These are phyloP conservation scores for Chrysopogon serrulatus DNA, from an alignment of 176 grass and related monocot species.

Conservation along the genomic window DNA sequence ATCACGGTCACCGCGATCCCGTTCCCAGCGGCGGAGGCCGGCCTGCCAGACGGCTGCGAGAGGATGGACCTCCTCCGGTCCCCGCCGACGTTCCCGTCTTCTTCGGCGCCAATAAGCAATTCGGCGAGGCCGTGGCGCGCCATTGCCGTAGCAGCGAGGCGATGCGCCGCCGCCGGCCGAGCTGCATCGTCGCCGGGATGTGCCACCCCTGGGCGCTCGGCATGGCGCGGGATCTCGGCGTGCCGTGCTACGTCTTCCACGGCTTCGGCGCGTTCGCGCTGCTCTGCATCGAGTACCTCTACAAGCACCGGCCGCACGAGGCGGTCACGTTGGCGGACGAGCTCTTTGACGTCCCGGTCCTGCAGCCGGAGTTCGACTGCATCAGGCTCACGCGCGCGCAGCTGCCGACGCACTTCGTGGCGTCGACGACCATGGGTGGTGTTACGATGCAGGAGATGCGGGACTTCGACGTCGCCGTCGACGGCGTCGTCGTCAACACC, in stretches of 20 bases:
- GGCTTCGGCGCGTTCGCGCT: constrained; percentile 53
- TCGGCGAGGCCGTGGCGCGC: constrained; percentile 30
- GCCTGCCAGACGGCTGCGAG: constrained; percentile 50
- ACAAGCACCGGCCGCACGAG: constrained; percentile 8
- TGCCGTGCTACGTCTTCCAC: constrained; percentile 72
- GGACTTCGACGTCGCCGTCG: no score
- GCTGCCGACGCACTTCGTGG: no score
- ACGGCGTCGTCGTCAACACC: no score
- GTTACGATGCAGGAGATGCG: no score
- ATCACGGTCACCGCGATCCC: constrained; percentile 41
- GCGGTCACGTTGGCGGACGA: constrained; percentile 20
- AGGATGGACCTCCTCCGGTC: constrained; percentile 38
- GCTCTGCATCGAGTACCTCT: constrained; percentile 46
- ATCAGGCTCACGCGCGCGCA: constrained; percentile 39
- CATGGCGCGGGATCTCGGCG: constrained; percentile 34
- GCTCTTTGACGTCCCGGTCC: constrained; percentile 30
- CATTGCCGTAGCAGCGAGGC: neutral
- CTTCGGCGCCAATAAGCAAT: constrained; percentile 27
- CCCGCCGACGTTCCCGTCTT: constrained; percentile 17
- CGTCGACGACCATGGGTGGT: no score
- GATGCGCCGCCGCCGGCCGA: no score
- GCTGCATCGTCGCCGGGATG: no score
- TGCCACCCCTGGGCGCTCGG: constrained; percentile 37
- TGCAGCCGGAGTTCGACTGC: constrained; percentile 36
- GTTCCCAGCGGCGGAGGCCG: constrained; percentile 38